Percentiles rank a stretch among this genome's conserved stretches.
Evolutionary conservation across 805 yeast species (phyloP).

Genomic region (Kuraishia piskuri): DNA sequence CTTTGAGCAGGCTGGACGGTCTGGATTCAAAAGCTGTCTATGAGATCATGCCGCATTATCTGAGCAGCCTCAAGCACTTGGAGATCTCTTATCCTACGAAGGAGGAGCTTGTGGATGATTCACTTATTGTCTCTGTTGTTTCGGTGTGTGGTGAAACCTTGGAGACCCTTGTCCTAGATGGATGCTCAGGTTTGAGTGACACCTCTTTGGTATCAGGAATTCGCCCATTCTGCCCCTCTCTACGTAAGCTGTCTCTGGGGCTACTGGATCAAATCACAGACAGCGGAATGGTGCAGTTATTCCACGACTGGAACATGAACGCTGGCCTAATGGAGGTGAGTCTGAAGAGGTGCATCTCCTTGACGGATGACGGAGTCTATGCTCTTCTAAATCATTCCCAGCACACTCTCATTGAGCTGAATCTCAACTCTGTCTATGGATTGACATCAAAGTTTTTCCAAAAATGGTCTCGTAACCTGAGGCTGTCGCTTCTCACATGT

Average conservation of each 20-base stretch:
- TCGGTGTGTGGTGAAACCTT: conserved; percentile 57
- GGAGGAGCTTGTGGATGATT: conserved; percentile 63
- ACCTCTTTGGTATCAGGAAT: conserved; percentile 47
- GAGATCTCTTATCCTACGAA: conserved; percentile 63
- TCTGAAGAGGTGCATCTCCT: conserved; percentile 54
- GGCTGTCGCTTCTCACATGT: conserved; percentile 53
- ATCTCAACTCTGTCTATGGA: conserved; percentile 62
- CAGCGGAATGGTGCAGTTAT: conserved; percentile 53
- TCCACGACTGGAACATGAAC: conserved; percentile 45
- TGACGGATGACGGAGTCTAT: conserved; percentile 56
- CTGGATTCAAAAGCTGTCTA: conserved; percentile 48
- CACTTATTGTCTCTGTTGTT: conserved; percentile 50
- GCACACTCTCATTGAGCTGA: conserved; percentile 57
- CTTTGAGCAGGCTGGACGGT: conserved; percentile 67
- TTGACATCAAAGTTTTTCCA: conserved; percentile 44
- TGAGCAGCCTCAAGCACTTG: conserved; percentile 44
- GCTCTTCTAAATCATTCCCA: conserved; percentile 57
- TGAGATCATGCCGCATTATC: conserved; percentile 56
- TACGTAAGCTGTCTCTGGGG: conserved; percentile 52
- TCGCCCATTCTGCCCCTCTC: conserved; percentile 43
- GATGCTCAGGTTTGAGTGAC: conserved; percentile 70
- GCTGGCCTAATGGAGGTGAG: conserved; percentile 54
- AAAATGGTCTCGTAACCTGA: conserved; percentile 30
- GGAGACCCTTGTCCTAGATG: conserved; percentile 52
- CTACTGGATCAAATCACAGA: conserved; percentile 59